A percentile compares a stretch with the other conserved stretches of the same genome.
These are phyloP conservation scores for Trypanosoma avium DNA, from an alignment of 208 protist genomes.

Conservation along the genomic window DNA sequence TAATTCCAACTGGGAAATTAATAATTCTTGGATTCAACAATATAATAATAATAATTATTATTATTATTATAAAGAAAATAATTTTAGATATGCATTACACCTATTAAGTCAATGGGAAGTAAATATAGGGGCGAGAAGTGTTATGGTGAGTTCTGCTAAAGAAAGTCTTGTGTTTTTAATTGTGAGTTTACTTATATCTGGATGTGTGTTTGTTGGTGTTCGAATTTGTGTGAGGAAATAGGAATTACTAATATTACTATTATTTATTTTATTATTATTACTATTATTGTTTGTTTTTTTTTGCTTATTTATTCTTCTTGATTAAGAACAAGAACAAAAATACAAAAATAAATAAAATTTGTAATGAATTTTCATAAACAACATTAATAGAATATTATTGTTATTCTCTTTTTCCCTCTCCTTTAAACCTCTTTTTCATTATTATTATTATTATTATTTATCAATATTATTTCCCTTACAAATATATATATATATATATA, in stretches of 20 bases:
- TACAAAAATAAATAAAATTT: too few species aligned
- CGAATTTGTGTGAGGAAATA: background rate
- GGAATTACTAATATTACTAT: background rate
- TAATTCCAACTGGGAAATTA: background rate
- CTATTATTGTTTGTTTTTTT: too few species aligned
- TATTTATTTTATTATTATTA: background rate
- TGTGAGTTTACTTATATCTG: background rate
- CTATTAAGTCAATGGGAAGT: slow-evolving; percentile 11
- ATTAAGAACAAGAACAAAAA: too few species aligned
- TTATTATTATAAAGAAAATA: too few species aligned
- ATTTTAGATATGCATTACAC: slow-evolving; percentile 18
- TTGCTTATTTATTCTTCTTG: too few species aligned
- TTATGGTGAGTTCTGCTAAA: slow-evolving; percentile 7
- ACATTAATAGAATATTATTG: too few species aligned
- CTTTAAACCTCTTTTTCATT: too few species aligned
- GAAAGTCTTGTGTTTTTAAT: slow-evolving; percentile 5
- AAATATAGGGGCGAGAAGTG: slow-evolving; percentile 15
- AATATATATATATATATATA: background rate
- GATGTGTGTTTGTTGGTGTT: background rate
- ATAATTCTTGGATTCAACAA: slow-evolving; percentile 12
- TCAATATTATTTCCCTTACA: background rate
- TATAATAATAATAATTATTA: background rate
- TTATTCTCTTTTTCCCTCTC: too few species aligned
- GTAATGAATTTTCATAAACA: too few species aligned
- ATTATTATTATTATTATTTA: background rate